Base-by-base conservation (phyloP, 2,329 filamentous ascomycete genomes). In the Botrytis porri region DNA sequence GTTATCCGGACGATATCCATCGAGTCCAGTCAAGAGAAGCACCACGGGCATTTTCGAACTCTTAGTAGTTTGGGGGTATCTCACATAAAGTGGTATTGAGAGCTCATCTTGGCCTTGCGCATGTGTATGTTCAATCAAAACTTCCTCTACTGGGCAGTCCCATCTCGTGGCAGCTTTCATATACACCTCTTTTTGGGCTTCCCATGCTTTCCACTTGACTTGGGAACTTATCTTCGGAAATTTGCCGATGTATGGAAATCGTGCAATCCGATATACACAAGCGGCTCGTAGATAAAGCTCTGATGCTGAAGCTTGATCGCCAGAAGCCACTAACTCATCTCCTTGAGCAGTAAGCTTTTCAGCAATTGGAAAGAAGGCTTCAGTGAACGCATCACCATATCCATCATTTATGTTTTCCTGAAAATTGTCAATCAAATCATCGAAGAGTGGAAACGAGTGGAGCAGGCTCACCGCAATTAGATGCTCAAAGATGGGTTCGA, bases 221-320 rank as follows among this genome's bases (percentile, higher is more conserved):
- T 81, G 79, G 61, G 83, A 83, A 76, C 77, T 84, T 59, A 83
- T 74, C 3, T 74, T 69, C 0, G 85, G 84, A 67, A 81, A 83
- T 5, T 79, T 76, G 4, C 83, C 81, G 75, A 87, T 83, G 76
- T 87, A 86, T 5, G 92, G 92, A 79, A 94, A 94, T 25, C 92
- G 86, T 0, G 90, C 86, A 76, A 94, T 93, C 70, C 92, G 87
- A 81, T 92, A 90, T n/a, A 94, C 85, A 39, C 90, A 89, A 35
- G 91, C 91, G 8, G 90, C 90, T 35, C 92, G 88, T n/a, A 93
- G 85, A 81, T 90, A 93, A 29, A 91, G 84, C 51, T 87, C 86
- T 6, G 86, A 87, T 1, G 91, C 90, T 60, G 85, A 84, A 57
- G 84, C 83, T 7, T 79, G 80, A 73, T 90, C 84, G 41, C 85